A percentile compares a stretch with the other conserved stretches of the same genome.
phyloP scores from a whole-genome alignment of 2,329 filamentous ascomycete genomes.

The Xylariaceae sp. region DNA sequence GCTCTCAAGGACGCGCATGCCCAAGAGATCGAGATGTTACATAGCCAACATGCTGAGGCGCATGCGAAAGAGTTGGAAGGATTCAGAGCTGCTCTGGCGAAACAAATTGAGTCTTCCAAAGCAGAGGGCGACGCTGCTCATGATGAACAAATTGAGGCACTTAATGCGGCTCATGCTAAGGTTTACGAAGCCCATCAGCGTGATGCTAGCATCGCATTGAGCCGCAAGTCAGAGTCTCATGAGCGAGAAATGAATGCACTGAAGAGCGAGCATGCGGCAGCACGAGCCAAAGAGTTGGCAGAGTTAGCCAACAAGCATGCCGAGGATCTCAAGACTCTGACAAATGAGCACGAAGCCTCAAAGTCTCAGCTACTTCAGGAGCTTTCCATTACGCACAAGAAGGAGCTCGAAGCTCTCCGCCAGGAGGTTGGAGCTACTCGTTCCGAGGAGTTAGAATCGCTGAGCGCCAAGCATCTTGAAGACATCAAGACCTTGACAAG shows the following conservation, averaged over 20 bases:
- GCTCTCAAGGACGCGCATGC: constrained; percentile 28
- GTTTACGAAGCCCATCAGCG: constrained; percentile 32
- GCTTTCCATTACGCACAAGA: constrained; percentile 6
- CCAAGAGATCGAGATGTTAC: constrained; percentile 28
- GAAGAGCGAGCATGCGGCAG: constrained; percentile 26
- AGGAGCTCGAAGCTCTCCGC: constrained; percentile 17
- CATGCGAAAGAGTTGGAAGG: constrained; percentile 30
- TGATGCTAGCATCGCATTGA: constrained; percentile 26
- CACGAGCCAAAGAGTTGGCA: constrained; percentile 22
- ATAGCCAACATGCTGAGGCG: constrained; percentile 28
- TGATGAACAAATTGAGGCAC: constrained; percentile 28
- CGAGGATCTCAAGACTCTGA: constrained; percentile 21
- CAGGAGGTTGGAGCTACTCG: constrained; percentile 21
- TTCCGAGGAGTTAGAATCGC: constrained; percentile 22
- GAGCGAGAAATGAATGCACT: constrained; percentile 27
- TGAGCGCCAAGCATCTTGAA: constrained; percentile 17
- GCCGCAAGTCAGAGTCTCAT: constrained; percentile 28
- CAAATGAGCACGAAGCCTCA: constrained; percentile 19
- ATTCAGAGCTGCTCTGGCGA: constrained; percentile 31
- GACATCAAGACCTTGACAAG: constrained; percentile 21
- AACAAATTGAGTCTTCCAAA: constrained; percentile 32
- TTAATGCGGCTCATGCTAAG: constrained; percentile 30
- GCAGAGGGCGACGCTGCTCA: constrained; percentile 30
- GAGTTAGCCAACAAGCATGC: constrained; percentile 20
- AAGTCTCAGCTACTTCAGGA: constrained; percentile 18